Evolutionary conservation across 164 flowering plant genomes (phyloP).

Genomic region (Magnolia officinalis): DNA sequence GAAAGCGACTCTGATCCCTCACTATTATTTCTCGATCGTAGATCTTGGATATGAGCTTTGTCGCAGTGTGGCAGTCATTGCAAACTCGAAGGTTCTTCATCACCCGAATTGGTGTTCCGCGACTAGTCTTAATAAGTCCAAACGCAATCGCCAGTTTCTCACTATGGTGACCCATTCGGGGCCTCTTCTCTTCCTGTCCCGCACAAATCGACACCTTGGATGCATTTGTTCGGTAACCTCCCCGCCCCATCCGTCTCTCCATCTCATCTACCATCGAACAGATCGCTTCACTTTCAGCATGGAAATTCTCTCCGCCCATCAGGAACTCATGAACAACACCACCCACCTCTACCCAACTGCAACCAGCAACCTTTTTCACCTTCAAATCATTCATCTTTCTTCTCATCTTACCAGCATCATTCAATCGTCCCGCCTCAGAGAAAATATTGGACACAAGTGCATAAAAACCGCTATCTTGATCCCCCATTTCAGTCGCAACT

Average conservation of each 20-base stretch:
- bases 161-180: not conserved
- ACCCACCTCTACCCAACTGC: constrained; percentile 19
- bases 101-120: constrained; percentile 4
- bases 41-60: constrained; percentile 3
- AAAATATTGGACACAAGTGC: constrained; percentile 16
- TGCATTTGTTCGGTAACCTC: not conserved
- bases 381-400: constrained; percentile 12
- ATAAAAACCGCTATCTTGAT: constrained; percentile 14
- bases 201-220: not conserved
- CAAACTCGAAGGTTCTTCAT: constrained; percentile 9
- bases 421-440: constrained; percentile 10
- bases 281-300: constrained; percentile 4
- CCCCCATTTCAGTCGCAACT: not conserved
- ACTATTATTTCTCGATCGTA: constrained; percentile 6
- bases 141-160: constrained; percentile 9
- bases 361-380: constrained; percentile 15
- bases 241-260: constrained; percentile 1
- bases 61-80: constrained; percentile 2
- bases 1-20: constrained; percentile 8
- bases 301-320: constrained; percentile 10
- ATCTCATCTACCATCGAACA: constrained; percentile 2
- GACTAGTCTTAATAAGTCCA: constrained; percentile 3
- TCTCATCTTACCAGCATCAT: constrained; percentile 10
- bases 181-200: not conserved
- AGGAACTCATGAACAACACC: constrained; percentile 20